Evolutionary conservation across 768 basidiomycete species (phyloP).

Genomic region (Ephemerocybe angulata): DNA sequence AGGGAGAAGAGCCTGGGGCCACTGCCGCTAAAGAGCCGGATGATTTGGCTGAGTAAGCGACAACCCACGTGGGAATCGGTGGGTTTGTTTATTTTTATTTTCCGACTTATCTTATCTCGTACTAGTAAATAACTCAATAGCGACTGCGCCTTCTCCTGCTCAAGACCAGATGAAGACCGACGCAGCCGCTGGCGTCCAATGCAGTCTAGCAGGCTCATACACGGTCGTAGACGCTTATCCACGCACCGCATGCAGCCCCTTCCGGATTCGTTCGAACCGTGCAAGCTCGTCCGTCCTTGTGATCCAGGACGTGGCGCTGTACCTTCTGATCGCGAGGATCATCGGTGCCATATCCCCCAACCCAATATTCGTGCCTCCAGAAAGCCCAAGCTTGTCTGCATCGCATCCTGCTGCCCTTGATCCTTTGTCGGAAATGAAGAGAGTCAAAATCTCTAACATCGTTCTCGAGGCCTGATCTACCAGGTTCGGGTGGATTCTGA

Average conservation of each 20-base stretch:
- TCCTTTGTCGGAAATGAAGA: slow-evolving; percentile 1
- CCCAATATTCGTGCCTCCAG: neutral
- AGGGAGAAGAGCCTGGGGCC: slow-evolving; percentile 4
- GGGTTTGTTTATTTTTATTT: slow-evolving; percentile 14
- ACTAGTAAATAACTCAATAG: neutral
- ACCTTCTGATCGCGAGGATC: neutral
- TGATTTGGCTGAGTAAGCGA: slow-evolving; percentile 26
- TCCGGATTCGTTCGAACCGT: neutral
- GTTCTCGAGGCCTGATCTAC: neutral
- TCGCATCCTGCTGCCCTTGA: neutral
- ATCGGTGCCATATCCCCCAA: neutral
- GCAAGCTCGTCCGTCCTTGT: neutral
- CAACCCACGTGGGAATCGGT: slow-evolving; percentile 14
- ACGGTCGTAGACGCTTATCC: neutral
- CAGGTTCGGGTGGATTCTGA: neutral
- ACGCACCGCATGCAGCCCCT: neutral
- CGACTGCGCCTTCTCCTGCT: neutral
- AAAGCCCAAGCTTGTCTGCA: neutral
- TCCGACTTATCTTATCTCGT: slow-evolving; percentile 8
- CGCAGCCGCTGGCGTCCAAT: too few species aligned
- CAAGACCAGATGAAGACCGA: too few species aligned
- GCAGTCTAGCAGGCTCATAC: too few species aligned
- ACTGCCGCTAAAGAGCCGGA: slow-evolving; percentile 9
- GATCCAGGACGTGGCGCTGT: neutral
- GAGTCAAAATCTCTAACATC: neutral